Conservation (phyloP, 106 monocot species). For the Gastrodia elata region DNA sequence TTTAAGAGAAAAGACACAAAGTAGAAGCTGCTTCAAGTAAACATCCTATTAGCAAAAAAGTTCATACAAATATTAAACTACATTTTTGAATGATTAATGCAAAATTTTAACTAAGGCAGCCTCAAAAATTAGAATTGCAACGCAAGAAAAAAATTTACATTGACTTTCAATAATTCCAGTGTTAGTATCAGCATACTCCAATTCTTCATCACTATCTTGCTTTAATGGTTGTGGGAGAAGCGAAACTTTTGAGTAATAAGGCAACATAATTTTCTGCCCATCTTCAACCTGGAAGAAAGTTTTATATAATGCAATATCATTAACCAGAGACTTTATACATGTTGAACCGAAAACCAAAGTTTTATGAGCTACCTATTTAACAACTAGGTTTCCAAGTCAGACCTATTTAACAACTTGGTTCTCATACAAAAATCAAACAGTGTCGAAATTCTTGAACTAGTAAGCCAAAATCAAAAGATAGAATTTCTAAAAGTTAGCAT, state of each 20-base stretch:
- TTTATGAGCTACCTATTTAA: neutral
- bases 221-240: slow-evolving; percentile 79
- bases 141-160: slow-evolving; percentile 36
- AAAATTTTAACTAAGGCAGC: neutral
- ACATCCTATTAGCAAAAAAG: neutral
- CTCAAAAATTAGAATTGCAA: neutral
- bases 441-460: neutral
- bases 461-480: neutral
- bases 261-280: slow-evolving; percentile 62
- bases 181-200: slow-evolving; percentile 86
- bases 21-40: neutral
- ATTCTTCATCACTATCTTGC: slow-evolving; percentile 95
- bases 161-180: slow-evolving; percentile 58
- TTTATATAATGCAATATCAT: neutral
- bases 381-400: neutral
- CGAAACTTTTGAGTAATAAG: slow-evolving; percentile 88
- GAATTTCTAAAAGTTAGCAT: neutral
- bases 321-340: neutral
- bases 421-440: neutral
- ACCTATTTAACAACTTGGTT: too few species aligned
- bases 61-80: neutral
- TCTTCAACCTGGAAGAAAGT: slow-evolving; percentile 59
- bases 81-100: neutral
- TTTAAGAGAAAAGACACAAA: neutral
- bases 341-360: neutral